phyloP scores from a whole-genome alignment of 805 yeast genomes.

The Myxozyma sirexii region DNA sequence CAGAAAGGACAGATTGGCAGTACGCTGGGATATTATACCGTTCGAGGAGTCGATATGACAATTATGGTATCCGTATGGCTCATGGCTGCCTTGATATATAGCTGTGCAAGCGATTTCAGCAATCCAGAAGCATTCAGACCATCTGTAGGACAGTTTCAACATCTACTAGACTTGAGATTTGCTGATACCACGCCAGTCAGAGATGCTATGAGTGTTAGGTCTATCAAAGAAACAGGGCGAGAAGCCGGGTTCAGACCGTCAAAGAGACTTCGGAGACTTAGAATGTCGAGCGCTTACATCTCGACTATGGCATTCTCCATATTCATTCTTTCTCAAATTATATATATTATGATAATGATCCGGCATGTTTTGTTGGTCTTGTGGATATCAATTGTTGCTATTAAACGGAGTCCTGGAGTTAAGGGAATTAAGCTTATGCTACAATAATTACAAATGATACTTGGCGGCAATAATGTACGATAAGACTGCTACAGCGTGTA shows the following conservation, averaged over 20 bases:
- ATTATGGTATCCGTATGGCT: background rate
- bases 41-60: conserved; percentile 1
- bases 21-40: background rate
- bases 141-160: background rate
- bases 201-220: background rate
- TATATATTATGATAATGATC: conserved; percentile 3
- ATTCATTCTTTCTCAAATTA: background rate
- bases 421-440: conserved; percentile 2
- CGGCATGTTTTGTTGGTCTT: conserved; percentile 8
- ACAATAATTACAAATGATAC: background rate
- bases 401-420: conserved; percentile 6
- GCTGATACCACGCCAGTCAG: background rate
- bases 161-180: background rate
- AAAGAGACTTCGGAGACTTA: background rate
- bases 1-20: background rate
- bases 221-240: background rate
- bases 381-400: conserved; percentile 2
- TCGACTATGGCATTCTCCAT: background rate
- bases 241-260: background rate
- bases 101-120: background rate
- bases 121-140: background rate
- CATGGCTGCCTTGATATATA: conserved; percentile 2
- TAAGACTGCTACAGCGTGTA: background rate
- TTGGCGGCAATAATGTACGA: too few species aligned
- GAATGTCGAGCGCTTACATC: background rate